Evolutionary conservation across 2,329 filamentous ascomycete species (phyloP).

Genomic region (Aspergillus piperis): DNA sequence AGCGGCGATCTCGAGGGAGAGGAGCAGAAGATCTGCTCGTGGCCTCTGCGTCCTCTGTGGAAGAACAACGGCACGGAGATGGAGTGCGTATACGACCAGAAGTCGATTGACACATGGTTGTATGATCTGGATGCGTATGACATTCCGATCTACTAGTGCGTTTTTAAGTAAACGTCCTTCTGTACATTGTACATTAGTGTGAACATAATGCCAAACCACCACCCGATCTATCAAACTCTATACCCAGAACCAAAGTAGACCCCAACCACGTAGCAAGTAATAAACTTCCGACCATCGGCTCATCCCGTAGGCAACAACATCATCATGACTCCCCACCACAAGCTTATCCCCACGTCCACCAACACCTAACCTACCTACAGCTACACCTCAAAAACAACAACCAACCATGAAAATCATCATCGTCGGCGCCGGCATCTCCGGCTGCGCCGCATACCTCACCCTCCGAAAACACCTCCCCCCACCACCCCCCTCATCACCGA

Average conservation of each 20-base stretch:
- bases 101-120: neutral
- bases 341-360: neutral
- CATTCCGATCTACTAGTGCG: neutral
- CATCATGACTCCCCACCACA: neutral
- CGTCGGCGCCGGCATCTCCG: slow-evolving; percentile 47
- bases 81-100: neutral
- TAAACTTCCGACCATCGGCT: neutral
- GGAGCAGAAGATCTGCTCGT: slow-evolving; percentile 38
- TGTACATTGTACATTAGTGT: neutral
- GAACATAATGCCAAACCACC: no score
- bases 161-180: no score
- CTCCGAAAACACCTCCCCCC: slow-evolving; percentile 43
- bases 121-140: slow-evolving; percentile 1
- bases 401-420: slow-evolving; percentile 45
- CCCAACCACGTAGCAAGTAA: neutral
- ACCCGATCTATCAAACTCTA: no score
- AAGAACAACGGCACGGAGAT: neutral
- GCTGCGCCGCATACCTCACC: slow-evolving; percentile 42
- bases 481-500: slow-evolving; percentile 3
- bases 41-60: slow-evolving; percentile 31
- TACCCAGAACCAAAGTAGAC: neutral
- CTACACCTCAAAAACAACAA: no score
- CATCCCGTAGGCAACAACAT: neutral
- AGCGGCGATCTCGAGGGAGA: slow-evolving; percentile 32
- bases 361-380: no score